Conservation (phyloP, 202 grass and related monocot species). For the Schoenoplectus triqueter region DNA sequence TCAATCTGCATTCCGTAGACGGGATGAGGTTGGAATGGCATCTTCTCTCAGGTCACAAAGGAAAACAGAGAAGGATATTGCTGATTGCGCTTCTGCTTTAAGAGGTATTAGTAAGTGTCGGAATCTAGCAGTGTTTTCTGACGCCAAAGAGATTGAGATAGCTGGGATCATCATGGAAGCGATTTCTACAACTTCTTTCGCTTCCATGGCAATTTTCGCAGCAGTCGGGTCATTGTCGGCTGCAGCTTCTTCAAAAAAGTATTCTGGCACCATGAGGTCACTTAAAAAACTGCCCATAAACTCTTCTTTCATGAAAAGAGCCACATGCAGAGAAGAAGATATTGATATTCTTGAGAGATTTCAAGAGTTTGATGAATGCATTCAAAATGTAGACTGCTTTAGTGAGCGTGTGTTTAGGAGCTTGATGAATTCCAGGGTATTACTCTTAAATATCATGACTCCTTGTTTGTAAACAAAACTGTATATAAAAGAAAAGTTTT, state of each 20-base stretch:
- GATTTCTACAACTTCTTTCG: slow-evolving; percentile 32
- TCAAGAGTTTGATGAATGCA: slow-evolving; percentile 44
- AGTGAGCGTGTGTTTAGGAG: slow-evolving; percentile 62
- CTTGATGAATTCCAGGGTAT: slow-evolving; percentile 56
- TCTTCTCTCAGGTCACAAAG: slow-evolving; percentile 39
- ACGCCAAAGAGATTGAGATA: slow-evolving; percentile 40
- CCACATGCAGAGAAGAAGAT: not conserved
- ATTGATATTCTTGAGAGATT: slow-evolving; percentile 40
- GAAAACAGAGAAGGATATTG: slow-evolving; percentile 54
- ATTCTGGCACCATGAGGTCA: not conserved
- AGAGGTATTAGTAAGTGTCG: slow-evolving; percentile 12
- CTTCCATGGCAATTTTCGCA: slow-evolving; percentile 53
- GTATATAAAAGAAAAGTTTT: slow-evolving; percentile 5
- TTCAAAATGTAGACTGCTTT: slow-evolving; percentile 43
- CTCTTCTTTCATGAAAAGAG: slow-evolving; percentile 36
- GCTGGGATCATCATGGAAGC: slow-evolving; percentile 47
- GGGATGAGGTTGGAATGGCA: slow-evolving; percentile 40
- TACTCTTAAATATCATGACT: slow-evolving; percentile 64
- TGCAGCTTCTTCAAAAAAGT: slow-evolving; percentile 41
- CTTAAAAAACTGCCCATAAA: slow-evolving; percentile 40
- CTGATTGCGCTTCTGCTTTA: slow-evolving; percentile 38
- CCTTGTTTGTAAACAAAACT: slow-evolving; percentile 32
- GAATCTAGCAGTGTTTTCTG: not conserved
- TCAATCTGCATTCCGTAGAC: slow-evolving; percentile 47
- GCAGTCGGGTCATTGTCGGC: slow-evolving; percentile 37